Base-by-base conservation (phyloP, 2,329 filamentous ascomycete genomes). In the Trichoderma afroharzianum region DNA sequence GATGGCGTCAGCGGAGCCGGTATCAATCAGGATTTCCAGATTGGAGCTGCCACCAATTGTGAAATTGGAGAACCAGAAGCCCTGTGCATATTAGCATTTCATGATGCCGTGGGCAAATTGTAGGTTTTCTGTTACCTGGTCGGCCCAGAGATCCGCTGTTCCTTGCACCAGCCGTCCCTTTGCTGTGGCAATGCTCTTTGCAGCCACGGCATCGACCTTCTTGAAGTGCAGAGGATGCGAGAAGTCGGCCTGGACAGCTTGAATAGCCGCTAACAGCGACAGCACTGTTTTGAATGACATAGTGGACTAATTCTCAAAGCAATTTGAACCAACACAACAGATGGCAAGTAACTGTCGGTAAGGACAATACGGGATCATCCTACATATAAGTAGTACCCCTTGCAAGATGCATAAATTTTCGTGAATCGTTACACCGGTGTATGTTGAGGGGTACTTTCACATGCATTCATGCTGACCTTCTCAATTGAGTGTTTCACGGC, bases 41-140 rank as follows among this genome's bases (percentile, higher is more conserved):
- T 75, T 62, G 11, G 63, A 28, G 64, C 73, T 75, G 21, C 68
- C 74, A 9, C 75, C 74, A 12, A 75, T 64, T 28, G 70, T 73
- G 47, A 74, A 75, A 57, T 75, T 70, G 21, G 73, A 72, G 58
- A 74, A 76, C 75, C 73, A 76, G 63, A 74, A 75, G 33, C 73
- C 74, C 75, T 75, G 32, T 59, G 6, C 12, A 33, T 21, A 24
- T n/a, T 26, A 70, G 47, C 47, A 55, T 36, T 50, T 62, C 28
- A 50, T 43, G 5, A 53, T 6, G 18, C 1, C 1, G 9, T 26
- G 9, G 4, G 15, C 21, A 11, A 14, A 11, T 26, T 1, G 30
- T 7, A 39, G 36, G 3, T 2, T 3, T 55, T 11, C n/a, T 11
- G 32, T 26, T 71, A 71, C 73, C 63, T 74, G 73, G 36, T 74